Percentiles rank a stretch among this genome's conserved stretches.
phyloP scores from a whole-genome alignment of 495 filamentous ascomycete genomes.

The Pyrenopolyporus hunteri region DNA sequence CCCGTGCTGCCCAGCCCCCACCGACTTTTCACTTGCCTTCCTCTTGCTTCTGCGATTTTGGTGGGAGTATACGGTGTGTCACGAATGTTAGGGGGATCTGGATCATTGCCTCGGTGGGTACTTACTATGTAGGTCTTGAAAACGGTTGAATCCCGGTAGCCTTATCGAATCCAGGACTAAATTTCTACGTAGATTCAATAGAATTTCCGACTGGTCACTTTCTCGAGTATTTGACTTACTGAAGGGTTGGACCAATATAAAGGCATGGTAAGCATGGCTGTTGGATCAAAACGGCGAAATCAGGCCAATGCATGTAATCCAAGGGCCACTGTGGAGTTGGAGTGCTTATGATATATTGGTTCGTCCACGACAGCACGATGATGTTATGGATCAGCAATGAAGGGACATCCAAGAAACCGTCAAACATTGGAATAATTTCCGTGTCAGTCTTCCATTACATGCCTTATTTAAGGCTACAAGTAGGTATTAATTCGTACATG shows the following conservation, averaged over 20 bases:
- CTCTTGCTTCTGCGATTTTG: constrained; percentile 10
- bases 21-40: constrained; percentile 8
- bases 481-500: too few species aligned
- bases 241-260: constrained; percentile 24
- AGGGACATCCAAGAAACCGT: neutral
- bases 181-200: constrained; percentile 4
- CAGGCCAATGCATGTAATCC: constrained; percentile 30
- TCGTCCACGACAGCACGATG: constrained; percentile 5
- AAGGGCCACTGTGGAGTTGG: constrained; percentile 2
- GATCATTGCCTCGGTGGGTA: neutral
- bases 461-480: neutral
- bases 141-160: neutral
- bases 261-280: neutral
- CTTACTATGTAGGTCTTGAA: too few species aligned
- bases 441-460: neutral
- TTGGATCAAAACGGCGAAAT: constrained; percentile 1
- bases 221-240: constrained; percentile 14
- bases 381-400: constrained; percentile 10
- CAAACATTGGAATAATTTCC: constrained; percentile 21
- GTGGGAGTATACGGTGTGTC: constrained; percentile 2
- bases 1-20: constrained; percentile 15
- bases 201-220: constrained; percentile 27
- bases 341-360: constrained; percentile 3
- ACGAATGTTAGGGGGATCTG: constrained; percentile 18
- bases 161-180: constrained; percentile 8